A percentile compares a stretch with the other conserved stretches of the same genome.
phyloP scores from a whole-genome alignment of 2,329 filamentous ascomycete genomes.

The Clarireedia paspali region DNA sequence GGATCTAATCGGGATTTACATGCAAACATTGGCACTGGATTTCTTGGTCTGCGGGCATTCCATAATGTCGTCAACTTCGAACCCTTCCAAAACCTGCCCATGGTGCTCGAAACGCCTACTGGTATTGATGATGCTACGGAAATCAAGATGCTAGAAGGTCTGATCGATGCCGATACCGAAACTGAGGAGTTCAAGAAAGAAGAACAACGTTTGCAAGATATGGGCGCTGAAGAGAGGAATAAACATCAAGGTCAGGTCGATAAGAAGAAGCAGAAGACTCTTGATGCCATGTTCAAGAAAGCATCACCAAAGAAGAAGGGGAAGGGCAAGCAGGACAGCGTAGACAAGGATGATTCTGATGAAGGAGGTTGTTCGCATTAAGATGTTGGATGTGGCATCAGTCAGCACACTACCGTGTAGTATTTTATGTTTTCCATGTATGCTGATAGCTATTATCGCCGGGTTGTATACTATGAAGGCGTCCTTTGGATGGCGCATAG shows the following conservation, averaged over 20 bases:
- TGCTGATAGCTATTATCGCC: too few relatives aligned
- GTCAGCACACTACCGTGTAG: neutral
- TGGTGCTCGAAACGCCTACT: slow-evolving; percentile 95
- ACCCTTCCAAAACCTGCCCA: slow-evolving; percentile 69
- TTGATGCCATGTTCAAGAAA: slow-evolving; percentile 33
- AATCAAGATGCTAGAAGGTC: slow-evolving; percentile 85
- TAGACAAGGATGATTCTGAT: slow-evolving; percentile 18
- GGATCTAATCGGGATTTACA: slow-evolving; percentile 79
- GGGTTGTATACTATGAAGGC: too few relatives aligned
- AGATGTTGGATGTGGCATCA: slow-evolving; percentile 13
- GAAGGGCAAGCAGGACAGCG: slow-evolving; percentile 30
- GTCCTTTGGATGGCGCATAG: too few relatives aligned
- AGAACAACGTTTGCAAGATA: slow-evolving; percentile 56
- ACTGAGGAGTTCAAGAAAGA: slow-evolving; percentile 62
- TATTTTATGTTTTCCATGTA: neutral
- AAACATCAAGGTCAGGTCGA: slow-evolving; percentile 75
- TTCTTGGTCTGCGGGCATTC: slow-evolving; percentile 83
- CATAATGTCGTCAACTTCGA: slow-evolving; percentile 82
- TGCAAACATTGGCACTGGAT: slow-evolving; percentile 93
- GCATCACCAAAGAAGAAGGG: slow-evolving; percentile 31
- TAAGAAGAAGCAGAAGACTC: slow-evolving; percentile 53
- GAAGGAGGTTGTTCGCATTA: slow-evolving; percentile 20
- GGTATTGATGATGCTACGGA: slow-evolving; percentile 69
- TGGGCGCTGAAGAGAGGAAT: slow-evolving; percentile 63
- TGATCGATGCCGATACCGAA: slow-evolving; percentile 77